phyloP scores from a whole-genome alignment of 768 basidiomycete genomes.

The Macrolepiota fuliginosa region DNA sequence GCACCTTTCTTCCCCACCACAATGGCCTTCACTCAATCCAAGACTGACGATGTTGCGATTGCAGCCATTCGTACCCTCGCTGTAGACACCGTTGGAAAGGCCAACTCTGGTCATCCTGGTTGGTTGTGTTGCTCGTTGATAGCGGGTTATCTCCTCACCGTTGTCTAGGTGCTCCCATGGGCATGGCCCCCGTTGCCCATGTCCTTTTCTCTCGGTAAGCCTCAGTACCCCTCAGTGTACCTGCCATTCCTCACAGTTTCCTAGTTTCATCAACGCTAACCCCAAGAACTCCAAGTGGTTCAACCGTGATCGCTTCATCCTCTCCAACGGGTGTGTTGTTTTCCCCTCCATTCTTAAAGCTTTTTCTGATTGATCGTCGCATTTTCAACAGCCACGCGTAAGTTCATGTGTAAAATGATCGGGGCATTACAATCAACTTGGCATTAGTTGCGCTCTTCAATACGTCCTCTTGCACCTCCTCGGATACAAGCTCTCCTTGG shows the following conservation, averaged over 20 bases:
- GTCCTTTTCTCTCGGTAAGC: conserved; percentile 72
- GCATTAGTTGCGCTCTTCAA: conserved; percentile 81
- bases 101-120: conserved; percentile 96
- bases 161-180: conserved; percentile 83
- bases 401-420: conserved; percentile 25
- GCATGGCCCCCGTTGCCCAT: conserved; percentile 84
- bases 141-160: conserved; percentile 15
- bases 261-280: conserved; percentile 84
- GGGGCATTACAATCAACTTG: conserved; percentile 7
- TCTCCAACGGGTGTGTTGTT: conserved; percentile 84
- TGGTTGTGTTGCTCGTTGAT: conserved; percentile 7
- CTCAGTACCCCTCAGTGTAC: conserved; percentile 3
- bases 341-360: neutral
- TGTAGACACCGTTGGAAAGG: conserved; percentile 75
- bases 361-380: conserved; percentile 9
- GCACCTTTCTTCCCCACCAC: conserved; percentile 29
- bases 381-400: conserved; percentile 63
- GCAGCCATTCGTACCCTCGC: conserved; percentile 77
- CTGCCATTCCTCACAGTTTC: neutral
- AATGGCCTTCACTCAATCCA: conserved; percentile 37
- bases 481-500: conserved; percentile 89
- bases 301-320: conserved; percentile 95
- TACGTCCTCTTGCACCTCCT: conserved; percentile 90
- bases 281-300: conserved; percentile 90
- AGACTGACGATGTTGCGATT: conserved; percentile 56